Base-by-base conservation (phyloP, 2,329 filamentous ascomycete species). In the Colletotrichum falcatum region DNA sequence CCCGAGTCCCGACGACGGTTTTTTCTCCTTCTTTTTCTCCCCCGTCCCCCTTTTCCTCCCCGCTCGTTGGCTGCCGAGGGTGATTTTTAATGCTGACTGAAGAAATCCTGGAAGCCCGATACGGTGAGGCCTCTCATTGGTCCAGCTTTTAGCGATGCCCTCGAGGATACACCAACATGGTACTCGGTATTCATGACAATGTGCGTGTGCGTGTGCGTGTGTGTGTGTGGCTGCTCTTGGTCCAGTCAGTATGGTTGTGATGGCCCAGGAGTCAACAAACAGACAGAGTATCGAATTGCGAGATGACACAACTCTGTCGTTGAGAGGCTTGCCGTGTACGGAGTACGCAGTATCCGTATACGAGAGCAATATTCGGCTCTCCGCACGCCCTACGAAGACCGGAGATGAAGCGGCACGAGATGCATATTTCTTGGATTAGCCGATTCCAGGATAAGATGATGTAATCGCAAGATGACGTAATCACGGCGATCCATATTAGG, bases 381-480 rank as follows among this genome's bases (percentile, higher is more conserved):
- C n/a, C 5, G 18, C 16, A 12, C 39, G 55, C 16, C 20, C 26
- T 20, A 37, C 23, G 6, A n/a, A n/a, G 55, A 12, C 37, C 35
- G 35, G 46, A 49, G 56, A 48, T 4, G 18, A 42, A 37, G 33
- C 58, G 33, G 18, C 28, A 11, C 44, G 46, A 53, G 23, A 20
- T 54, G 11, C 60, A 20, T n/a, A 20, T 20, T 39, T 54, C 3
- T 12, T 44, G 20, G 20, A 70, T 67, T 70, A 54, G 42, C 56
- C 56, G 39, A 53, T 70, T 26, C 64, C 37, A 62, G 67, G 67
- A 58, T 70, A 7, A 48, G 67, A 70, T 70, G 67, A 70, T 59
- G 64, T 70, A 70, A 70, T 70, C 67, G 67, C 11, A 5, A 14
- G 67, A 67, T 70, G 67, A 70, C 58, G 64, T 70, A 70, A 70